Conservation (phyloP, 768 basidiomycete genomes). For the Clitopilus hobsonii region DNA sequence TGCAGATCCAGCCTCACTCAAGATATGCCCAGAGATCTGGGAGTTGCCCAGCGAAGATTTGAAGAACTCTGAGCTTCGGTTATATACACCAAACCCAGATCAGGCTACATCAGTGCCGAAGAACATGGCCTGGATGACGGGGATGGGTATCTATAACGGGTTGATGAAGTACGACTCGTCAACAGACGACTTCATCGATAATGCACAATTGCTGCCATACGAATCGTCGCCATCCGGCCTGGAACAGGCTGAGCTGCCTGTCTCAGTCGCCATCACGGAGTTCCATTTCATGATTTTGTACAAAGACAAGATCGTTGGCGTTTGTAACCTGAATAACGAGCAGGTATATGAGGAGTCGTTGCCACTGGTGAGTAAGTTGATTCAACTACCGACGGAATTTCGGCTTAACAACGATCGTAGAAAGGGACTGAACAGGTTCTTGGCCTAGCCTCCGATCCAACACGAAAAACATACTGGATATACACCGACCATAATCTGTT, state of each 20-base stretch:
- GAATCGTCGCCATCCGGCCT: constrained; percentile 34
- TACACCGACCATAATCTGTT: constrained; percentile 87
- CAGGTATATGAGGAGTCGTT: constrained; percentile 80
- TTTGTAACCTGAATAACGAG: constrained; percentile 78
- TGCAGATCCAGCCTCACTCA: neutral
- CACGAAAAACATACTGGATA: constrained; percentile 90
- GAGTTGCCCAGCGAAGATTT: constrained; percentile 84
- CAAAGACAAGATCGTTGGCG: constrained; percentile 67
- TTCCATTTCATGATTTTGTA: constrained; percentile 91
- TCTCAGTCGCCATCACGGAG: constrained; percentile 81
- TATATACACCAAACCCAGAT: constrained; percentile 68
- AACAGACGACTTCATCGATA: constrained; percentile 73
- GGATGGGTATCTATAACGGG: constrained; percentile 85
- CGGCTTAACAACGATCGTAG: constrained; percentile 32
- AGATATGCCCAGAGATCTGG: constrained; percentile 60
- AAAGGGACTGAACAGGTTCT: constrained; percentile 69
- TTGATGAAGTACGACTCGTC: constrained; percentile 63
- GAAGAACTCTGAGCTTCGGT: constrained; percentile 73
- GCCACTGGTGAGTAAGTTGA: constrained; percentile 58
- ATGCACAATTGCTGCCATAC: constrained; percentile 76
- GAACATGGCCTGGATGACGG: constrained; percentile 87
- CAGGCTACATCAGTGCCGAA: constrained; percentile 68
- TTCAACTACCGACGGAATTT: neutral
- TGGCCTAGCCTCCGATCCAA: constrained; percentile 79
- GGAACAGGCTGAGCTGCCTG: constrained; percentile 44